Evolutionary conservation across 1,284 basidiomycete species (phyloP), one percentile per base, ranked within the genome.

Genomic region (Cutaneotrichosporon cavernicola): DNA sequence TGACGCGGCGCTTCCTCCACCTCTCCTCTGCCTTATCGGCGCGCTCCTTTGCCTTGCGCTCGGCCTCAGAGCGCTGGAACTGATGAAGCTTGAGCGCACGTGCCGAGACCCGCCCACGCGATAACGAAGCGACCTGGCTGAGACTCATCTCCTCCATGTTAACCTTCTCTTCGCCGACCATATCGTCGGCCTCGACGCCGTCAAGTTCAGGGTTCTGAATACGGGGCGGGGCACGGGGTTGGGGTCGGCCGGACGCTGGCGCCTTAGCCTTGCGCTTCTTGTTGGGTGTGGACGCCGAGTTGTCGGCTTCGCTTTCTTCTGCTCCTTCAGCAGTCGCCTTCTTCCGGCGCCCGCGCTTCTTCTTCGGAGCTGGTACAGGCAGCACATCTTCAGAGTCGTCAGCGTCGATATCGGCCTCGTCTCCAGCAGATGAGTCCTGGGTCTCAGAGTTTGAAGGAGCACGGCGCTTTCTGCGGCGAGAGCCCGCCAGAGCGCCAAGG

Each of bases 91-190:
- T 71, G 57, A 74, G 64, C 1, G 70, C 72, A 18, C 74, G 70
- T 0, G 69, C 63, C 0, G 73, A 74, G 0, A 76, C 74, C 14
- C 68, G 69, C 4, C 76, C 75, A 49, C 74, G 70, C 0, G 70
- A 64, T 1, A 67, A 65, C 3, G 72, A 72, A 5, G 72, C 75
- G 2, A 75, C 62, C 49, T 74, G 68, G 16, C 66, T 66, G 63
- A 75, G 70, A 7, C 67, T 70, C 34, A 69, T 62, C 34, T 62
- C 62, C 0, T 63, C 60, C 4, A 70, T 65, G 58, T 74, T 66
- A 26, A 75, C 66, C 6, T 67, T 40, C 18, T 60, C 60, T 14
- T 62, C 62, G 32, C 73, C 74, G 9, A 77, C 69, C 59, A 74
- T 63, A 14, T 72, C 70, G 55, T 73, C 70, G 4, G 65, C 69